Base-by-base conservation (phyloP, 257 asterid genomes). In the Gardenia jasminoides region DNA sequence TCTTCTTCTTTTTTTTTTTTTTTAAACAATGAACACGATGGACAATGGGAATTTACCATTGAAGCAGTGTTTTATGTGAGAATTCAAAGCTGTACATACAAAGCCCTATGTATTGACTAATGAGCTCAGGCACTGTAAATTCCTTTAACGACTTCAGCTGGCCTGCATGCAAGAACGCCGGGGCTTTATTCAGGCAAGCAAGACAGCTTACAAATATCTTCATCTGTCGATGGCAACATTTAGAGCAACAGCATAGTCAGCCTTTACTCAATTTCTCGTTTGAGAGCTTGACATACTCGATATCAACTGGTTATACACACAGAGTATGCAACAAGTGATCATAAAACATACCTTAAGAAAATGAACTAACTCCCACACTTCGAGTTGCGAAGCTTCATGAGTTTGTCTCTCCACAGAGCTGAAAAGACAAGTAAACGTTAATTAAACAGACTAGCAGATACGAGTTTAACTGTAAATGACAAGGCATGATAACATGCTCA, bases 331-430 rank as follows among this genome's bases (percentile, higher is more conserved):
- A 0, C 1, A 19, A 59, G 41, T n/a, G 8, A 16, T 41, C n/a
- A 22, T 36, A 39, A 62, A 16, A 0, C 54, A 44, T 30, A 76
- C 72, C 78, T 36, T 26, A 15, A 12, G 48, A 16, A 31, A 15
- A 43, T 72, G 36, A 74, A 52, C 76, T 68, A 77, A 64, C 50
- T 70, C 64, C 76, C 78, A 28, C 67, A 78, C 52, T 69, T 82
- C 24, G 70, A 74, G 65, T 70, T 83, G 10, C 84, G 89, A 82
- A 86, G 83, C 81, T 76, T 82, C 79, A 30, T 71, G 47, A 86
- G 82, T 84, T 84, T 86, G 58, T 84, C 86, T 81, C 82, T 84
- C 83, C 84, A 86, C 80, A 82, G 75, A 46, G 82, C 89, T 86
- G 80, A 28, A 79, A 70, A 36, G 59, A 69, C 19, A 72, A 47